Conservation (phyloP, 2,329 filamentous ascomycete genomes). For the Aspergillus spinulosporus region DNA sequence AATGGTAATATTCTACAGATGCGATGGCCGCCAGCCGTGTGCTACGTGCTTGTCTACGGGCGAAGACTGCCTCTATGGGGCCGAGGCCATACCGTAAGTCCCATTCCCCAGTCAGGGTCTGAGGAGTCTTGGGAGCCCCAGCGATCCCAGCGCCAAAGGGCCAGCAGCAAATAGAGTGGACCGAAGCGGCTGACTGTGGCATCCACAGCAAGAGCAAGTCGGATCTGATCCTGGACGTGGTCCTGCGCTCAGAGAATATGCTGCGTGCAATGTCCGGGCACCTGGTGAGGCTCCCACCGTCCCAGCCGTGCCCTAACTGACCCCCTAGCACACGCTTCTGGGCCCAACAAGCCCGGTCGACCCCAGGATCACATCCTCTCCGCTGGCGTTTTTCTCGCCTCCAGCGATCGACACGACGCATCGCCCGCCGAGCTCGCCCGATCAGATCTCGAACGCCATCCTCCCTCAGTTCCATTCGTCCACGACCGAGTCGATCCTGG, state of each 20-base stretch:
- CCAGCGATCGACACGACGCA: slow-evolving; percentile 22
- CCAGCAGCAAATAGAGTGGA: too few species aligned
- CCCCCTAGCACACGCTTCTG: slow-evolving; percentile 12
- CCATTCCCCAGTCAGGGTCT: slow-evolving; percentile 2
- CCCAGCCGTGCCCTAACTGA: not conserved
- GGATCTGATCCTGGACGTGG: slow-evolving; percentile 54
- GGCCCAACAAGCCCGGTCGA: slow-evolving; percentile 10
- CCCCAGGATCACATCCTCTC: slow-evolving; percentile 14
- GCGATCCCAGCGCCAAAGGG: too few species aligned
- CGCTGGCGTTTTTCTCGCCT: slow-evolving; percentile 19
- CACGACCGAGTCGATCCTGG: slow-evolving; percentile 53
- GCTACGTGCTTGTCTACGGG: slow-evolving; percentile 24
- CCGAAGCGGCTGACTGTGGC: too few species aligned
- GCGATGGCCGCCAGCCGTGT: slow-evolving; percentile 52
- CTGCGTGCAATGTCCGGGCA: slow-evolving; percentile 49
- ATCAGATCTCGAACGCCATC: slow-evolving; percentile 45
- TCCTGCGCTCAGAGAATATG: slow-evolving; percentile 50
- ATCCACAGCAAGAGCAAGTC: slow-evolving; percentile 49
- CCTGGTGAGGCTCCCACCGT: slow-evolving; percentile 31
- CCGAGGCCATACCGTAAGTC: slow-evolving; percentile 32
- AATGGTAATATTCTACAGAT: slow-evolving; percentile 45
- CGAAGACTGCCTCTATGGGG: slow-evolving; percentile 32
- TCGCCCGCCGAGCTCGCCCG: slow-evolving; percentile 29
- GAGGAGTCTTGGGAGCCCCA: too few species aligned
- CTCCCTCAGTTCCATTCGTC: slow-evolving; percentile 54